A percentile compares a stretch with the other conserved stretches of the same genome.
Evolutionary conservation across 1,284 basidiomycete species (phyloP).

Genomic region (Vanrija pseudolonga): DNA sequence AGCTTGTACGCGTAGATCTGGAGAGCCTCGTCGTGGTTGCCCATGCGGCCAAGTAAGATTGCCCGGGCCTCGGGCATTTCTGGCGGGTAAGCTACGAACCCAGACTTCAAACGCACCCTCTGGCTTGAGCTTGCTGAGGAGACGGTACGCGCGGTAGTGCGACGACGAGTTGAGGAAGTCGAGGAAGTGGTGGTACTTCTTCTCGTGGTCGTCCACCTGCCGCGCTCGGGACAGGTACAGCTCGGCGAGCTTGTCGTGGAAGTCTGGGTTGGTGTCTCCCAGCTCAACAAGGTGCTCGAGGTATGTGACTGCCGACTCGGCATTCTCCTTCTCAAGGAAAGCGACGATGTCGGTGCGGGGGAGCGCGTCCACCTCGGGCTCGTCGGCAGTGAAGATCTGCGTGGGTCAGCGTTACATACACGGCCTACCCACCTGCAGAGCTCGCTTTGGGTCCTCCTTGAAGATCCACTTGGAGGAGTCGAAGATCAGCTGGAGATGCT

Average conservation of each 20-base stretch:
- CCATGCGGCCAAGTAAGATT: conserved; percentile 80
- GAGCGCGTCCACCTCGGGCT: conserved; percentile 68
- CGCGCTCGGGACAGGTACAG: conserved; percentile 59
- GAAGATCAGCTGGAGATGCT: conserved; percentile 74
- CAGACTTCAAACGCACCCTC: conserved; percentile 57
- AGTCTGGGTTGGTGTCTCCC: conserved; percentile 62
- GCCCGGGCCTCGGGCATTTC: conserved; percentile 85
- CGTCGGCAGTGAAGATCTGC: conserved; percentile 89
- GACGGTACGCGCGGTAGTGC: conserved; percentile 70
- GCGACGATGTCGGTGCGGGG: conserved; percentile 70
- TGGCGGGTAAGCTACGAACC: conserved; percentile 31
- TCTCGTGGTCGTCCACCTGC: conserved; percentile 11
- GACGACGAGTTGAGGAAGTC: conserved; percentile 69
- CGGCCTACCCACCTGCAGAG: conserved; percentile 61
- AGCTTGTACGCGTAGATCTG: conserved; percentile 87
- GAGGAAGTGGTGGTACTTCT: conserved; percentile 66
- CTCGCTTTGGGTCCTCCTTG: conserved; percentile 64
- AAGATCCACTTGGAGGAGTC: conserved; percentile 80
- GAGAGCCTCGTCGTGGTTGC: conserved; percentile 86
- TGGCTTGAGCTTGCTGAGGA: conserved; percentile 70
- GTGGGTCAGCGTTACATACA: not conserved
- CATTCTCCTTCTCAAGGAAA: conserved; percentile 70
- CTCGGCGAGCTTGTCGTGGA: conserved; percentile 84
- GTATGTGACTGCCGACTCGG: conserved; percentile 67
- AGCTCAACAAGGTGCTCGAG: conserved; percentile 84